Conservation (phyloP, 2,329 filamentous ascomycete species). For the Leptosphaerulina australis region DNA sequence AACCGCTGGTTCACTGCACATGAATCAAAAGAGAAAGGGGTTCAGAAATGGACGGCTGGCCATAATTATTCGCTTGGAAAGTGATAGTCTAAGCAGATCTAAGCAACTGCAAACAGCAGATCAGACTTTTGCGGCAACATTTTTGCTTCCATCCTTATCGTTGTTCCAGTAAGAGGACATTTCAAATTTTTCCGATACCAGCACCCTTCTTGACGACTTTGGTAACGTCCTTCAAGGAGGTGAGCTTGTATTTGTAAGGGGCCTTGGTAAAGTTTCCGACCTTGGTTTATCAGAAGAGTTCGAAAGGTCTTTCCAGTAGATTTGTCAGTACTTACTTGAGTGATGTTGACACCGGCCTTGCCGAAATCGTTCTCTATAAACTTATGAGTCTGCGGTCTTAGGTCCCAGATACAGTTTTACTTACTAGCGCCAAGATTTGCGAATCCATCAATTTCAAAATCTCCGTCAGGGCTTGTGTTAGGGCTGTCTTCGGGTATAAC, state of each 20-base stretch:
- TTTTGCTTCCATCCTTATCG: not conserved
- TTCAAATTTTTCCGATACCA: constrained; percentile 53
- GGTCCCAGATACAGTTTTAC: constrained; percentile 26
- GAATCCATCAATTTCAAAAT: constrained; percentile 61
- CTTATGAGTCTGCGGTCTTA: constrained; percentile 3
- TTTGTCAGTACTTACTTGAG: no score
- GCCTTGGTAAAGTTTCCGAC: constrained; percentile 58
- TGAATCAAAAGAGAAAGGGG: no score
- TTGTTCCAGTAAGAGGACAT: not conserved
- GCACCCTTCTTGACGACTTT: constrained; percentile 53
- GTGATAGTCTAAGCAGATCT: not conserved
- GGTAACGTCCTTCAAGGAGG: constrained; percentile 53
- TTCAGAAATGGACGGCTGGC: no score
- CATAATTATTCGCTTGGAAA: no score
- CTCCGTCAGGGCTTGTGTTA: constrained; percentile 60
- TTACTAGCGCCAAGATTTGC: constrained; percentile 60
- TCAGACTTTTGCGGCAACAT: no score
- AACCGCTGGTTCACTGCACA: no score
- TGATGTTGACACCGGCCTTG: constrained; percentile 58
- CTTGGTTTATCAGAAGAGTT: no score
- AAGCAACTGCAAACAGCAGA: not conserved
- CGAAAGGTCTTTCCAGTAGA: no score
- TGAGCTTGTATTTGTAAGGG: constrained; percentile 58
- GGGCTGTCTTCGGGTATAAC: constrained; percentile 63
- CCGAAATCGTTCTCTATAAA: constrained; percentile 57